phyloP scores from a whole-genome alignment of 768 basidiomycete species.

The Royoungia palumana region DNA sequence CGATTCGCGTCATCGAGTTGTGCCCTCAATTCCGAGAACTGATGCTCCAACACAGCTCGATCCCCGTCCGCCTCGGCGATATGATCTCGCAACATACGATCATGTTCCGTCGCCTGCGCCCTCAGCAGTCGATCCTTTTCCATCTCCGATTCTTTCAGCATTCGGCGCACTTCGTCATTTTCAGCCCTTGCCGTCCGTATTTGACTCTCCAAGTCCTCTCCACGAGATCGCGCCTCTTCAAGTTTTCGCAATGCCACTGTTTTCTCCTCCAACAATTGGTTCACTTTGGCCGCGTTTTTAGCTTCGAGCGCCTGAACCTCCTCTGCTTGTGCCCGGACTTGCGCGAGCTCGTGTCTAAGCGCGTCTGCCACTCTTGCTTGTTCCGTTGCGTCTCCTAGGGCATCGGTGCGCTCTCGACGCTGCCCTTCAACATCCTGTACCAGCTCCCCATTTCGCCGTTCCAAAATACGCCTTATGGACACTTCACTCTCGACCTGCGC shows the following conservation, averaged over 20 bases:
- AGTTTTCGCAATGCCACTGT: constrained; percentile 65
- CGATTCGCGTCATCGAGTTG: constrained; percentile 57
- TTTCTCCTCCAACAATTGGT: constrained; percentile 70
- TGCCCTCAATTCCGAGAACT: constrained; percentile 70
- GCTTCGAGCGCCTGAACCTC: constrained; percentile 66
- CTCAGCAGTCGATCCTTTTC: constrained; percentile 80
- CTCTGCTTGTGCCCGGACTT: constrained; percentile 59
- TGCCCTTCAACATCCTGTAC: constrained; percentile 53
- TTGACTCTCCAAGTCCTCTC: constrained; percentile 74
- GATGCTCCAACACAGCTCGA: constrained; percentile 86
- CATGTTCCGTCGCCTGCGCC: constrained; percentile 67
- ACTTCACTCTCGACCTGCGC: constrained; percentile 63
- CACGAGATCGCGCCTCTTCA: constrained; percentile 70
- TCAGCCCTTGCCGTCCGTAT: constrained; percentile 68
- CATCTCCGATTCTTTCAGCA: constrained; percentile 60
- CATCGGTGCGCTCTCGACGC: constrained; percentile 49
- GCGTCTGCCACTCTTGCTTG: constrained; percentile 58
- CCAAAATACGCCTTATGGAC: constrained; percentile 57
- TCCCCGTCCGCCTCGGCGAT: constrained; percentile 93
- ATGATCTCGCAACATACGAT: constrained; percentile 74
- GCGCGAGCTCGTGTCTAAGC: constrained; percentile 60
- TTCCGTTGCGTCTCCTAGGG: constrained; percentile 66
- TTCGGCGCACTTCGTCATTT: constrained; percentile 60
- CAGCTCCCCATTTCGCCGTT: constrained; percentile 60
- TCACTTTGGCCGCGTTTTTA: constrained; percentile 59